These are phyloP conservation scores for Leccinum griseonigrum DNA, from an alignment of 1,284 basidiomycete genomes.

Conservation along the genomic window DNA sequence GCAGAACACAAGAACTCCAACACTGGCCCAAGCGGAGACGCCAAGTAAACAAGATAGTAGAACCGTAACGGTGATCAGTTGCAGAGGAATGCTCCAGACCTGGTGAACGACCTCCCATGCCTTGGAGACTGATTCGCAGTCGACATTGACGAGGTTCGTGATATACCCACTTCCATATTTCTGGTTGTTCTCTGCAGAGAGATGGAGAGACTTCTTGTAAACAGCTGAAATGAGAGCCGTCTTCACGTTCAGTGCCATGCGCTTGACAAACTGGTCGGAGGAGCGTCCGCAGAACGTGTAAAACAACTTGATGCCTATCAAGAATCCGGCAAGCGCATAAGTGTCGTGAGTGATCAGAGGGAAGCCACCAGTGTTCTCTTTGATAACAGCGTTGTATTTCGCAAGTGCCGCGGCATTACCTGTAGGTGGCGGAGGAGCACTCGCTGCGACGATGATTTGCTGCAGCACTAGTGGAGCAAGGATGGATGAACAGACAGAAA, in stretches of 20 bases:
- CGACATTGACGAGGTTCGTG: conserved; percentile 32
- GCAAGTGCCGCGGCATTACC: conserved; percentile 23
- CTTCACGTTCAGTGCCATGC: conserved; percentile 30
- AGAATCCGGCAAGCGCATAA: conserved; percentile 22
- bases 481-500: conserved; percentile 23
- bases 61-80: conserved; percentile 21
- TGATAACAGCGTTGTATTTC: conserved; percentile 18
- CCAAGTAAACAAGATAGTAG: conserved; percentile 27
- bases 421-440: conserved; percentile 17
- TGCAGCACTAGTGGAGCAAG: conserved; percentile 26
- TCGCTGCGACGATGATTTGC: conserved; percentile 28
- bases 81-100: conserved; percentile 28
- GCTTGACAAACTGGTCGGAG: conserved; percentile 30
- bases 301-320: conserved; percentile 26
- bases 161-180: conserved; percentile 28
- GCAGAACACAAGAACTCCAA: conserved; percentile 25
- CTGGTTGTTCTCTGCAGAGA: conserved; percentile 27
- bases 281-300: conserved; percentile 27
- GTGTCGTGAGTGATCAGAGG: conserved; percentile 27
- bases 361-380: conserved; percentile 26
- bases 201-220: conserved; percentile 30
- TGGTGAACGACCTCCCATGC: conserved; percentile 30
- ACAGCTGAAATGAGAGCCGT: conserved; percentile 29
- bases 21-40: conserved; percentile 30
- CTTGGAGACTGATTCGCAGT: conserved; percentile 30